Conservation (phyloP, 2,329 filamentous ascomycete species). For the Arthrobotrys conoides region DNA sequence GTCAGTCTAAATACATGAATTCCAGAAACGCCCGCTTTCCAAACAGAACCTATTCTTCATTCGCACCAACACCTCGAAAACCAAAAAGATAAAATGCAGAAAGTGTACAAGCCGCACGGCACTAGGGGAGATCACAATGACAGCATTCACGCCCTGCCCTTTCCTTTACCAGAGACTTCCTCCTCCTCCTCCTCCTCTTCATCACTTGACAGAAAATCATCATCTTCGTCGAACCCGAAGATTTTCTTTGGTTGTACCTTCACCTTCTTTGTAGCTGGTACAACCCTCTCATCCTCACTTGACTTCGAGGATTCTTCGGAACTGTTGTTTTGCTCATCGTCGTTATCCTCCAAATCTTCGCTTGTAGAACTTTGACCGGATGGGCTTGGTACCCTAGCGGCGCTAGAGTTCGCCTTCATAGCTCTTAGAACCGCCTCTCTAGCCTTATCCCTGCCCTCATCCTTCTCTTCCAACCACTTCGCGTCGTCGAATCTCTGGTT, state of each 20-base stretch:
- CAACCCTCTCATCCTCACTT: conserved; percentile 59
- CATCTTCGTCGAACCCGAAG: conserved; percentile 58
- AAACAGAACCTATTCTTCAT: conserved; percentile 3
- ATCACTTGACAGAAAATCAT: conserved; percentile 58
- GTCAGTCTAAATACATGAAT: conserved; percentile 56
- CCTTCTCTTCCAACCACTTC: conserved; percentile 95
- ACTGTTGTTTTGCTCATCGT: conserved; percentile 62
- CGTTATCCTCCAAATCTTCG: conserved; percentile 69
- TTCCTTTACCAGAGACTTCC: conserved; percentile 65
- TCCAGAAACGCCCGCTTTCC: conserved; percentile 53
- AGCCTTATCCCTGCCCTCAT: conserved; percentile 87
- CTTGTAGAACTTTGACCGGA: conserved; percentile 68
- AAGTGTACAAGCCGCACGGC: not conserved
- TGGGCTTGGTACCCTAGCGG: conserved; percentile 66
- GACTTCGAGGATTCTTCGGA: conserved; percentile 60
- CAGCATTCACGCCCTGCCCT: conserved; percentile 67
- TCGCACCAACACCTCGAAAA: conserved; percentile 31
- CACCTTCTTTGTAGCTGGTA: conserved; percentile 60
- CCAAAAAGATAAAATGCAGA: conserved; percentile 22
- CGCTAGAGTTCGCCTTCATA: conserved; percentile 70
- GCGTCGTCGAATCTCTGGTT: conserved; percentile 77
- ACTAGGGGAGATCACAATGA: not conserved
- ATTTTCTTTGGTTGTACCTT: conserved; percentile 58
- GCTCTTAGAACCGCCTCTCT: conserved; percentile 80
- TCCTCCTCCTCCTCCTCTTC: conserved; percentile 70